Evolutionary conservation across 495 filamentous ascomycete species (phyloP), one percentile per base, ranked within the genome.

Genomic region (Achaetomiella virescens): DNA sequence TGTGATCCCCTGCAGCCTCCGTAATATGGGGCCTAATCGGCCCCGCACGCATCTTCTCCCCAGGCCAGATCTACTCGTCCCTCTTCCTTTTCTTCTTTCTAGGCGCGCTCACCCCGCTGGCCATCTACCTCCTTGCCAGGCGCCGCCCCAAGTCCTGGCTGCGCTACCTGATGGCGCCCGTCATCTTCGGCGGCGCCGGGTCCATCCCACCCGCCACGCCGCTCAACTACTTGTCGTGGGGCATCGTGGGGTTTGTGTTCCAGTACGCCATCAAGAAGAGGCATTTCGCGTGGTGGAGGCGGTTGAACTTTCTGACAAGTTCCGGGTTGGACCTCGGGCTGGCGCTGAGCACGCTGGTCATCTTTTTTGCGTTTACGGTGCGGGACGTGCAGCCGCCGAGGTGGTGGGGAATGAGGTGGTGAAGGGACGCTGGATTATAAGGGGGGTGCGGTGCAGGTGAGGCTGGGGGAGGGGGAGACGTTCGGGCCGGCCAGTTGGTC

Each of bases 11-110:
- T 2, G 8, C 52, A 65, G 77, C 81, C 0, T 86, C 83, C 12
- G 75, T 87, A 1, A 85, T 87, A 25, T 89, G 84, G 84, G 85
- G 85, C 33, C 78, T 84, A 21, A 76, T 87, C 52, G 84, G 85
- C 5, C 85, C 85, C 0, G 76, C 73, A 0, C 80, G 83, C 46
- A 80, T 86, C 54, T 89, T 86, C 67, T 82, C 82, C n/a, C 80
- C 82, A 0, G 83, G 83, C 5, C 77, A 83, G 52, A 83, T 86
- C 47, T 89, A 89, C 68, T 78, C 81, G 0, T 75, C 76, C 7
- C 73, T 89, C 18, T 76, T 86, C 7, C 72, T 78, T 67, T 87
- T 86, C 72, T 88, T 87, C 68, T 63, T 77, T 52, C 59, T 81
- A 18, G 86, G 85, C 24, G 81, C 83, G 6, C 52, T 78, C 6